Conservation (phyloP, 202 grass and related monocot genomes). For the Sporobolus alterniflorus region DNA sequence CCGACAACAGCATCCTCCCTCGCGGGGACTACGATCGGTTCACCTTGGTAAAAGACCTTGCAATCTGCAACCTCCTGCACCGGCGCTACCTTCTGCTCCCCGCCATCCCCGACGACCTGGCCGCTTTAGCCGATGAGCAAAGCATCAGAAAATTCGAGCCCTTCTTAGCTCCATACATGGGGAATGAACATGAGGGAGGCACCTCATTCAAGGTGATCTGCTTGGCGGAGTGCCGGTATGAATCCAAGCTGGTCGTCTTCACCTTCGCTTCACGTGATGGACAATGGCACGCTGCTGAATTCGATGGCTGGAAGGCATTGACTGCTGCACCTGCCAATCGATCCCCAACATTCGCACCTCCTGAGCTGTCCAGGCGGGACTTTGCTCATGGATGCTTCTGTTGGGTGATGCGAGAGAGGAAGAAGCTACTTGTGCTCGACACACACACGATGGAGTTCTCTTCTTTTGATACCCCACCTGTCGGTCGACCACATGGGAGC, state of each 20-base stretch:
- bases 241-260: background rate
- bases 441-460: background rate
- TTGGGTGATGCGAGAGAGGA: background rate
- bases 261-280: background rate
- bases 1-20: background rate
- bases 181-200: background rate
- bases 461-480: background rate
- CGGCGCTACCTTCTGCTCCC: constrained; percentile 1
- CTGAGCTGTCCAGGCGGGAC: background rate
- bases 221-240: background rate
- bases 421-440: constrained; percentile 10
- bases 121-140: background rate
- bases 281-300: background rate
- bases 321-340: too few species aligned
- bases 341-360: too few species aligned
- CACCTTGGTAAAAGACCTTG: background rate
- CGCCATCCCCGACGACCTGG: background rate
- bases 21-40: background rate
- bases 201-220: background rate
- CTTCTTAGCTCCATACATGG: background rate
- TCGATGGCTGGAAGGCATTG: background rate
- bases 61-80: background rate
- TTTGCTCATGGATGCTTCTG: constrained; percentile 2
- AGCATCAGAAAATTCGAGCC: background rate
- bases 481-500: background rate